A percentile compares a stretch with the other conserved stretches of the same genome.
Conservation (phyloP, 1,284 basidiomycete genomes). For the Ustilago tritici region DNA sequence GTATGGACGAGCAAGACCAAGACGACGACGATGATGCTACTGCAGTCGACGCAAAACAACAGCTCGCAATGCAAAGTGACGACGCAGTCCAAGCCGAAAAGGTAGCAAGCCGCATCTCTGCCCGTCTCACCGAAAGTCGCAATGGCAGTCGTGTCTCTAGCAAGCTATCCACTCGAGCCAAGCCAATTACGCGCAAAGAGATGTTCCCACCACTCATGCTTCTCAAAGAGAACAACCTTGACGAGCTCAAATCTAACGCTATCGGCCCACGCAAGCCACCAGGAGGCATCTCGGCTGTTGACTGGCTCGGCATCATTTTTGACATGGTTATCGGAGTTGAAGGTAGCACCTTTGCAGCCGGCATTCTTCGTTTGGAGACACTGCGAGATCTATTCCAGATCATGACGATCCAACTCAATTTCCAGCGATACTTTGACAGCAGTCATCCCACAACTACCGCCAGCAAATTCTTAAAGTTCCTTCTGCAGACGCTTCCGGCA, state of each 20-base stretch:
- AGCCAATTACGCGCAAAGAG: constrained; percentile 46
- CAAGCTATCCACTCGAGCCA: constrained; percentile 45
- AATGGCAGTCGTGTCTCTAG: constrained; percentile 25
- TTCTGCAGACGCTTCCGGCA: constrained; percentile 55
- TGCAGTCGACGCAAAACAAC: constrained; percentile 12
- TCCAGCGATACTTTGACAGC: constrained; percentile 35
- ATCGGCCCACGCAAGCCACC: constrained; percentile 62
- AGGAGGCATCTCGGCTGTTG: constrained; percentile 48
- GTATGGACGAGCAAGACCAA: not conserved
- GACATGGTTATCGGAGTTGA: constrained; percentile 64
- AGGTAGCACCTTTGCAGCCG: constrained; percentile 58
- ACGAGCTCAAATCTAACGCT: constrained; percentile 66
- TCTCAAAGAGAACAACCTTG: constrained; percentile 51
- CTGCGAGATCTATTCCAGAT: constrained; percentile 62
- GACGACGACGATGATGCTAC: constrained; percentile 12
- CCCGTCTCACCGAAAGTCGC: constrained; percentile 20
- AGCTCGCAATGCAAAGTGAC: constrained; percentile 10
- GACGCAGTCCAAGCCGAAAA: constrained; percentile 31
- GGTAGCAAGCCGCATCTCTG: constrained; percentile 47
- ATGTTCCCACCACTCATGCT: constrained; percentile 66
- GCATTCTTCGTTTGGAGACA: constrained; percentile 58
- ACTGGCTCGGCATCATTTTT: constrained; percentile 58
- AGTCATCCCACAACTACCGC: constrained; percentile 28
- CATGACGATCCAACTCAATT: constrained; percentile 57
- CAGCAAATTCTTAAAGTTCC: constrained; percentile 33